Percentiles rank a stretch among this genome's conserved stretches.
Evolutionary conservation across 1,139 yeast species (phyloP).

Genomic region (Yamadazyma atmosphaerica): DNA sequence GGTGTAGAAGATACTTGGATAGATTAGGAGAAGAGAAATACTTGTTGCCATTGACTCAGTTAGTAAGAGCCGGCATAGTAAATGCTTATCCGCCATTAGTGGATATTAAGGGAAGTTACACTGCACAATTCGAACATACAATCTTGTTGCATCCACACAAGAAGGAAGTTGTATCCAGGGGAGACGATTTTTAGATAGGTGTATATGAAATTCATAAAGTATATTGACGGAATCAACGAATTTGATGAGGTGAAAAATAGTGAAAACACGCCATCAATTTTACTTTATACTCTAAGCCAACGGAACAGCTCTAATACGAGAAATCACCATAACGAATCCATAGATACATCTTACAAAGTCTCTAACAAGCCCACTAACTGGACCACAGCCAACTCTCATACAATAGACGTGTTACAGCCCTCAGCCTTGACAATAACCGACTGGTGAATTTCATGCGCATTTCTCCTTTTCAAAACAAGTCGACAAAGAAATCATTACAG

Average conservation of each 20-base stretch:
- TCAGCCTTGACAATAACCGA: too few relatives aligned
- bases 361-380: too few relatives aligned
- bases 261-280: too few relatives aligned
- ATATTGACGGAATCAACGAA: too few relatives aligned
- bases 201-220: too few relatives aligned
- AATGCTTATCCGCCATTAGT: slow-evolving; percentile 97
- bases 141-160: slow-evolving; percentile 84
- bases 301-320: too few relatives aligned
- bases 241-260: too few relatives aligned
- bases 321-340: too few relatives aligned
- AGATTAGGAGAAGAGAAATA: slow-evolving; percentile 90
- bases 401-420: too few relatives aligned
- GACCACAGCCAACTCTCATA: background rate
- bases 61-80: slow-evolving; percentile 83
- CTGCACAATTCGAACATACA: slow-evolving; percentile 97
- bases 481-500: slow-evolving; percentile 3
- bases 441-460: slow-evolving; percentile 2
- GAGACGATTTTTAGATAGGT: slow-evolving; percentile 77
- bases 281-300: too few relatives aligned
- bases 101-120: slow-evolving; percentile 81
- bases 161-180: slow-evolving; percentile 93
- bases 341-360: too few relatives aligned
- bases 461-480: background rate
- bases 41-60: slow-evolving; percentile 79
- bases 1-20: slow-evolving; percentile 94